Percentiles rank a stretch among this genome's conserved stretches.
Conservation (phyloP, 1,284 basidiomycete species). For the Microbotryum saponariae region DNA sequence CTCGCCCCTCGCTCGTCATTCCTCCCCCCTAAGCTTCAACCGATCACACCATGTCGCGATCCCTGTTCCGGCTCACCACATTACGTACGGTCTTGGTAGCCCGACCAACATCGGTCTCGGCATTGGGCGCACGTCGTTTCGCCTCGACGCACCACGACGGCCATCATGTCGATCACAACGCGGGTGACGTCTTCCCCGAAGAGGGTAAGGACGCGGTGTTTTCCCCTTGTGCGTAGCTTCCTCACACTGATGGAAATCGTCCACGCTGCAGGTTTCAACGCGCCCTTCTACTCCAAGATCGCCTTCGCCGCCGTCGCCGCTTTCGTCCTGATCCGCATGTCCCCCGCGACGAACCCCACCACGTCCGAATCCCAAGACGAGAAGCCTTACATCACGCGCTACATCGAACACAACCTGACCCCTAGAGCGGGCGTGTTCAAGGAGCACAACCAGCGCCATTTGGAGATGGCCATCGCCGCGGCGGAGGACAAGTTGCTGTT, state of each 20-base stretch:
- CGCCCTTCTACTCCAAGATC: slow-evolving; percentile 29
- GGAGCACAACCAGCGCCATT: slow-evolving; percentile 42
- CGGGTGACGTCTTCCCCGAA: slow-evolving; percentile 4
- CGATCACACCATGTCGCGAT: no score
- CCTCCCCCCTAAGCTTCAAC: no score
- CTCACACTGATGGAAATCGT: background rate
- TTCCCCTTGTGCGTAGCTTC: background rate
- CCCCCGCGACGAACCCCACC: slow-evolving; percentile 31
- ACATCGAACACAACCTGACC: slow-evolving; percentile 39
- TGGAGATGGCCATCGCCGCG: slow-evolving; percentile 40
- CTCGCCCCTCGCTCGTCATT: no score
- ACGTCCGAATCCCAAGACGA: slow-evolving; percentile 8
- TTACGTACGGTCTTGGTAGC: no score
- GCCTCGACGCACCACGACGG: slow-evolving; percentile 1
- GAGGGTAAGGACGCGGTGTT: background rate
- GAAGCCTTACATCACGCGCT: slow-evolving; percentile 40
- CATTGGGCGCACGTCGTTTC: background rate
- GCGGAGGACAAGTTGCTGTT: slow-evolving; percentile 44
- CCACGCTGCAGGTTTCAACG: slow-evolving; percentile 28
- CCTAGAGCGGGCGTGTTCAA: slow-evolving; percentile 33
- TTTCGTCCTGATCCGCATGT: slow-evolving; percentile 35
- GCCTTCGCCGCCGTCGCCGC: slow-evolving; percentile 20
- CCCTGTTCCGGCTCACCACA: no score
- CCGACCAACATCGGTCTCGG: no score
- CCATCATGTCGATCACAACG: background rate